Evolutionary conservation across 2,329 filamentous ascomycete species (phyloP), one percentile per base, ranked within the genome.

Genomic region (Thelonectria olida): DNA sequence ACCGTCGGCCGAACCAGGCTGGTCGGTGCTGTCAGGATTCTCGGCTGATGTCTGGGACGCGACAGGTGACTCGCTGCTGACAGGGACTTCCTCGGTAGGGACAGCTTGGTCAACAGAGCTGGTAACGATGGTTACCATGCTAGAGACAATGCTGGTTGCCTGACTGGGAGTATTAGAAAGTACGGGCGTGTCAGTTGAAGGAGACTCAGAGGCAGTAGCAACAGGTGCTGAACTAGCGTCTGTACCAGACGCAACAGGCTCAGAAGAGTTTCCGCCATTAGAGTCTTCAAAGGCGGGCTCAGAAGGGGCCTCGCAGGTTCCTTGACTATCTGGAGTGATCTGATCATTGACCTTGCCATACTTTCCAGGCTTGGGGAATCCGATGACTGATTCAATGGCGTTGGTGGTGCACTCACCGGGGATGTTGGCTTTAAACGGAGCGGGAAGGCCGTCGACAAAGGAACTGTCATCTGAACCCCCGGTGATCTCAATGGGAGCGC

Each of bases 401-500:
- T 67, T 66, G 0, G 67, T 72, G 0, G 55, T 69, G 20, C 70
- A 72, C 52, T 72, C 60, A 2, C 68, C 70, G 2, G 68, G 66
- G 36, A 72, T 68, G 25, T 72, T 72, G 42, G 70, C 70, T 1
- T 54, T 56, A 58, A 72, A 72, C 7, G 70, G 41, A 9, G 60
- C 28, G 15, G 70, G 70, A 0, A 72, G 61, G 5, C 28, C 48
- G 6, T 72, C 63, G 1, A 65, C 58, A 19, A 68, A 72, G 1
- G 48, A 19, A 7, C 52, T 61, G 36, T 72, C 76, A 48, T 65
- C 69, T 36, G 73, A 72, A 25, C 77, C 76, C 12, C 76, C 76
- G 36, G 75, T 76, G 67, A 93, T 87, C 58, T 85, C 86, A 67
- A 94, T 85, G 44, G 85, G 82, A 1, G 92, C 91, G 72, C 92